These are phyloP conservation scores for Ogataea degrootiae DNA, from an alignment of 805 yeast genomes.

Conservation along the genomic window DNA sequence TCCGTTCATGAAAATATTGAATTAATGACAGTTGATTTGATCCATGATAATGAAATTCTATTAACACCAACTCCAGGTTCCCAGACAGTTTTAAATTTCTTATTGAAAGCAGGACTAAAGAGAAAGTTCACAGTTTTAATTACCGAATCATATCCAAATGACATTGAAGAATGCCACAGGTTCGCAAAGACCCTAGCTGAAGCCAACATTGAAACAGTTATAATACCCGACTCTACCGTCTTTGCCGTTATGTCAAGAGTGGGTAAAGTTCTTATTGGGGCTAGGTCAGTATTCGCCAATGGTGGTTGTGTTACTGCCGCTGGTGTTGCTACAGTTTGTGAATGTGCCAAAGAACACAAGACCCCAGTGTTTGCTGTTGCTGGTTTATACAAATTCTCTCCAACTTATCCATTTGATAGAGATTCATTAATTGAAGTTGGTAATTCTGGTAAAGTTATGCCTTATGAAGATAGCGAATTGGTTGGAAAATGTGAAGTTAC, in stretches of 20 bases:
- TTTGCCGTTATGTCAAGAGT: constrained; percentile 97
- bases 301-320: constrained; percentile 90
- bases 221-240: constrained; percentile 89
- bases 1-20: constrained; percentile 89
- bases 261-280: constrained; percentile 91
- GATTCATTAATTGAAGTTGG: constrained; percentile 86
- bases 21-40: constrained; percentile 84
- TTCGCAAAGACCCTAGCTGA: constrained; percentile 78
- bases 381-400: constrained; percentile 89
- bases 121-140: constrained; percentile 89
- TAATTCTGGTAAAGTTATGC: constrained; percentile 82
- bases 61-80: constrained; percentile 95
- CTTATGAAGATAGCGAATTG: constrained; percentile 64
- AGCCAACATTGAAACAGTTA: constrained; percentile 82
- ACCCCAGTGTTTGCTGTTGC: constrained; percentile 97
- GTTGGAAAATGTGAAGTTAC: constrained; percentile 75
- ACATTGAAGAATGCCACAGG: constrained; percentile 65
- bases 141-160: constrained; percentile 90
- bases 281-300: constrained; percentile 89
- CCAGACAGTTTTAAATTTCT: constrained; percentile 79
- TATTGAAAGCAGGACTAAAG: constrained; percentile 80
- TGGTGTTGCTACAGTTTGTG: constrained; percentile 91
- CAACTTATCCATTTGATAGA: constrained; percentile 84
- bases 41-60: constrained; percentile 84
- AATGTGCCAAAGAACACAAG: constrained; percentile 89